Conservation (phyloP, 352 stramenopile species). For the Peronosclerospora sorghi region DNA sequence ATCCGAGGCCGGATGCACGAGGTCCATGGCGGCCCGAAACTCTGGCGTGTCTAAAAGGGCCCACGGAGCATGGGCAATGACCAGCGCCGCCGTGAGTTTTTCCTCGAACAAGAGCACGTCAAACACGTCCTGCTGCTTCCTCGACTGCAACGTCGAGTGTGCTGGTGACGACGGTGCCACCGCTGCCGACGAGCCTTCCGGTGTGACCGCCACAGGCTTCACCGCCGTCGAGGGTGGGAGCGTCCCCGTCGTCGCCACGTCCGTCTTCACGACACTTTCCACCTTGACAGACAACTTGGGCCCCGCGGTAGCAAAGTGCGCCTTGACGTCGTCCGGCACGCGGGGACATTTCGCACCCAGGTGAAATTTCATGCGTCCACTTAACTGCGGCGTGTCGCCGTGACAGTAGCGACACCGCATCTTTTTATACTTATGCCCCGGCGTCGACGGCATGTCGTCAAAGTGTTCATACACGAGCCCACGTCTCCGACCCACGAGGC, state of each 20-base stretch:
- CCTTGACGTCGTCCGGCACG: slow-evolving; percentile 12
- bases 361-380: slow-evolving; percentile 23
- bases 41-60: slow-evolving; percentile 18
- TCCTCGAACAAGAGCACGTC: slow-evolving; percentile 16
- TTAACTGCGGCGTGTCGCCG: slow-evolving; percentile 16
- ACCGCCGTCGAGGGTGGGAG: neutral
- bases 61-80: slow-evolving; percentile 15
- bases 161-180: neutral
- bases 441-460: slow-evolving; percentile 10
- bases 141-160: neutral
- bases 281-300: neutral
- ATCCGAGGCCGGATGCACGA: slow-evolving; percentile 3
- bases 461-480: slow-evolving; percentile 28
- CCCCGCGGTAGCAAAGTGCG: slow-evolving; percentile 4
- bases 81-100: slow-evolving; percentile 22
- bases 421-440: slow-evolving; percentile 12
- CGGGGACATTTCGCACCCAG: slow-evolving; percentile 9
- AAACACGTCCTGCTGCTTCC: neutral
- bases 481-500: slow-evolving; percentile 17
- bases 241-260: neutral
- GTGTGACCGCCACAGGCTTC: neutral
- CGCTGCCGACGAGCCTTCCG: neutral
- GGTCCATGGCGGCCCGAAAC: slow-evolving; percentile 19
- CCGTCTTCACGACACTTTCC: neutral
- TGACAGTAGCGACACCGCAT: slow-evolving; percentile 26